Base-by-base conservation (phyloP, 306 rosid genomes). In the Castanea crenata region DNA sequence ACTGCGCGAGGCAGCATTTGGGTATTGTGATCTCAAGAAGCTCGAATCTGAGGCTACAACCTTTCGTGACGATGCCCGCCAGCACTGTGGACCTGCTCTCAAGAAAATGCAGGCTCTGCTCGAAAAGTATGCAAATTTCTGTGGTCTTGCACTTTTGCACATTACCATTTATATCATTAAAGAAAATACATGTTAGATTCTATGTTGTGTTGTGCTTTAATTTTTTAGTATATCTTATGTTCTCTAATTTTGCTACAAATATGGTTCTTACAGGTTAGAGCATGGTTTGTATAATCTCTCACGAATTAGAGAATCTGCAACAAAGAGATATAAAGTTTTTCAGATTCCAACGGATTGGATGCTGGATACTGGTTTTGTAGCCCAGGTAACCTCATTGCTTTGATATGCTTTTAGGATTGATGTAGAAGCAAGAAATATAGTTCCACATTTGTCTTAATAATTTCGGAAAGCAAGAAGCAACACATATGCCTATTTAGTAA, bases 1-100 rank as follows among this genome's bases (percentile, higher is more conserved):
- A 0, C 82, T 96, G 77, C 91, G 99, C 3, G 99, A 96, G 88
- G 99, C 99, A 67, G 99, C 99, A 16, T 96, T 96, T 27, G 99
- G 91, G 20, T 93, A 91, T 72, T 87, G 90, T 71, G 99, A 96
- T 86, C 75, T 96, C 56, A 96, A 96, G 94, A 96, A 96, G 91
- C 86, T 96, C 3, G 94, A 77, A 79, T 84, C 90, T 3, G 99
- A 93, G 84, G 98, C 97, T 15, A 84, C 92, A 2, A 91, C 91
- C 25, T 91, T 96, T 65, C 84, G 90, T 0, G 99, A 93, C 3
- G 83, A 91, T 87, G 87, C 92, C 52, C 93, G 98, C 34, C 99
- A 96, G 76, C 90, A 88, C 1, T 91, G 97, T 71, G 94, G 87
- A 38, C 85, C 93, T 12, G 95, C 97, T 55, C 96, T 96, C 51